These are phyloP conservation scores for Neltuma alba DNA, from an alignment of 306 rosid species.

Conservation along the genomic window DNA sequence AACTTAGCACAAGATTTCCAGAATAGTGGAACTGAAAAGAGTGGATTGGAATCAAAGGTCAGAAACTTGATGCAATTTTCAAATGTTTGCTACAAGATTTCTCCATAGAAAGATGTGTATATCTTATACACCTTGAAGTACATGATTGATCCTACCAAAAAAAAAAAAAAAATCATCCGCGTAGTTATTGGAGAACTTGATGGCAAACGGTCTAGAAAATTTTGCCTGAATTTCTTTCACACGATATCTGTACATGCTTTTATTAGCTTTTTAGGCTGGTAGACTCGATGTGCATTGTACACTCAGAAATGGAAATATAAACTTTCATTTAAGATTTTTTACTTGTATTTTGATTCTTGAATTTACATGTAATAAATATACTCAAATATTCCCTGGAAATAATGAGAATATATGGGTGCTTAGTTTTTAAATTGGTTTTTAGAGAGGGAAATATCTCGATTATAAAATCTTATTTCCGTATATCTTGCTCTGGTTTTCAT, in stretches of 20 bases:
- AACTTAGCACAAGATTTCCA: conserved; percentile 15
- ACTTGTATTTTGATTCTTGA: background rate
- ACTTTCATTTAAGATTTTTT: background rate
- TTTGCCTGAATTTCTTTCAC: background rate
- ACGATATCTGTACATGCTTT: conserved; percentile 20
- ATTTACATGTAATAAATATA: background rate
- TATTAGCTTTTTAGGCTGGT: conserved; percentile 24
- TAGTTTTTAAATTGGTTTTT: background rate
- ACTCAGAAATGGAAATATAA: conserved; percentile 28
- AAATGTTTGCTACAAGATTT: background rate
- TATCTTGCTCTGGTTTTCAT: background rate
- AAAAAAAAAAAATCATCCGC: background rate
- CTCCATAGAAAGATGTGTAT: background rate
- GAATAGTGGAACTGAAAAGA: conserved; percentile 24
- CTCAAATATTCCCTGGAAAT: background rate
- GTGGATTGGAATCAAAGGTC: conserved; percentile 1
- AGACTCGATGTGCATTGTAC: conserved; percentile 29
- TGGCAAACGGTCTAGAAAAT: background rate
- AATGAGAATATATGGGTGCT: background rate
- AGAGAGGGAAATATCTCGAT: too few relatives aligned
- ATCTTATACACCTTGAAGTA: background rate
- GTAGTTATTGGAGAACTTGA: background rate
- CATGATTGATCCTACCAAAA: background rate
- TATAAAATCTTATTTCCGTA: too few relatives aligned
- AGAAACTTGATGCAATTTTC: background rate